These are phyloP conservation scores for Carex myosuroides DNA, from an alignment of 176 grass and related monocot genomes.

Conservation along the genomic window DNA sequence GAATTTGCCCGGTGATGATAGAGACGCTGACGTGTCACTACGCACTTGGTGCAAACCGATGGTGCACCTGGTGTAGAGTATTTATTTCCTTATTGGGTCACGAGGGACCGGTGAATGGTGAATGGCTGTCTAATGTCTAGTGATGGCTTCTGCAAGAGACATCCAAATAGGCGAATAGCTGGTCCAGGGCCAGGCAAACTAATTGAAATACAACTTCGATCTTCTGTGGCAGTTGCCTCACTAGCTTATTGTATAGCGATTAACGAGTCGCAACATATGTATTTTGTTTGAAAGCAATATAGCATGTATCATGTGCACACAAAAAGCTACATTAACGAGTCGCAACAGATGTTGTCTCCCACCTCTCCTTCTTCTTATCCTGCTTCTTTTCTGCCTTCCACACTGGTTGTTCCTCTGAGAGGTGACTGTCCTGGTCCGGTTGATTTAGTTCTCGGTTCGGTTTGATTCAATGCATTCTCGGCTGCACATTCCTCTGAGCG, in stretches of 20 bases:
- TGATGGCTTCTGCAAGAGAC: background rate
- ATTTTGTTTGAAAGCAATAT: background rate
- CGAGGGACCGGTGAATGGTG: background rate
- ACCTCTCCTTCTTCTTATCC: too few species aligned
- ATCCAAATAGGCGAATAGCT: background rate
- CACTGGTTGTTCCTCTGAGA: too few species aligned
- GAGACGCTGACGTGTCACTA: background rate
- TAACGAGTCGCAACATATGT: background rate
- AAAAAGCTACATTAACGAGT: too few species aligned
- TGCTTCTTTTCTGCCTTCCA: too few species aligned
- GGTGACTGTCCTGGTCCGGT: too few species aligned
- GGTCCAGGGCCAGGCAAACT: background rate
- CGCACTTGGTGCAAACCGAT: background rate
- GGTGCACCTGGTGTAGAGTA: background rate
- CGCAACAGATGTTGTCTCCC: too few species aligned
- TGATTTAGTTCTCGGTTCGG: too few species aligned
- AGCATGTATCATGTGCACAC: background rate
- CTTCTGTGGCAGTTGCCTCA: background rate
- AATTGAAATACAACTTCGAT: background rate
- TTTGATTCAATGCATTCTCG: too few species aligned
- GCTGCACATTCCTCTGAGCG: too few species aligned
- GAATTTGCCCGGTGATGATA: background rate
- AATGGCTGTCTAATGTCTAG: background rate
- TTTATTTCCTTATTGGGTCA: background rate
- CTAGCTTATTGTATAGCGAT: background rate